Conservation (phyloP, 2,329 filamentous ascomycete species). For the Dactylellina parvicollis region DNA sequence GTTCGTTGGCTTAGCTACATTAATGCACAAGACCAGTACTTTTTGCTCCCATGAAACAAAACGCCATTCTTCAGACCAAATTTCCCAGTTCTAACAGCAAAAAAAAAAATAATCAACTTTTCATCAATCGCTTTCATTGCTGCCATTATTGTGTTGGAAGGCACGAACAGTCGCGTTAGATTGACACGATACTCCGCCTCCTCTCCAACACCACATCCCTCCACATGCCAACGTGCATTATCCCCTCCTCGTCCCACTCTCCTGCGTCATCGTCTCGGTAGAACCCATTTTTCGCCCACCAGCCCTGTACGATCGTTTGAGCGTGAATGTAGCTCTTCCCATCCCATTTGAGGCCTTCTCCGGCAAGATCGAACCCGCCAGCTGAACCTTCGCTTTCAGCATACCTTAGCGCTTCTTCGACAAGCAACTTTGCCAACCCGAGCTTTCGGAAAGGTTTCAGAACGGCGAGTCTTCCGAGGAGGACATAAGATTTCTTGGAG, state of each 20-base stretch:
- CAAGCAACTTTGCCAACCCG: conserved; percentile 72
- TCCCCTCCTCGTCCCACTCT: conserved; percentile 83
- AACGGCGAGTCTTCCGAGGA: conserved; percentile 81
- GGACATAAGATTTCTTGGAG: conserved; percentile 73
- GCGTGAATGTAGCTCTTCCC: conserved; percentile 71
- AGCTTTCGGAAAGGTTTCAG: conserved; percentile 72
- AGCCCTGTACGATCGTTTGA: conserved; percentile 71
- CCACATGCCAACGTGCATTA: conserved; percentile 88
- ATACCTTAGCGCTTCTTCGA: conserved; percentile 76
- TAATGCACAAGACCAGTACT: too few species aligned
- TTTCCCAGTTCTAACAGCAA: too few species aligned
- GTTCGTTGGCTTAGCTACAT: too few species aligned
- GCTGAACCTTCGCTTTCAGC: conserved; percentile 70
- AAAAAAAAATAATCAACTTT: too few species aligned
- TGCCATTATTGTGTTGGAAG: conserved; percentile 8
- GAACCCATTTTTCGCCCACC: conserved; percentile 80
- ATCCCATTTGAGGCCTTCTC: conserved; percentile 60
- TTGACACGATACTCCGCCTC: conserved; percentile 38
- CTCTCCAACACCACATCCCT: conserved; percentile 57
- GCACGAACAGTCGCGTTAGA: neutral
- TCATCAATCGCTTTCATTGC: too few species aligned
- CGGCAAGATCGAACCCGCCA: conserved; percentile 61
- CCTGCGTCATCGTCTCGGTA: conserved; percentile 76
- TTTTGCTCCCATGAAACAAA: too few species aligned
- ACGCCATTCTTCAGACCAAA: too few species aligned